Base-by-base conservation (phyloP, 257 asterid genomes). In the Solanum rostratum region DNA sequence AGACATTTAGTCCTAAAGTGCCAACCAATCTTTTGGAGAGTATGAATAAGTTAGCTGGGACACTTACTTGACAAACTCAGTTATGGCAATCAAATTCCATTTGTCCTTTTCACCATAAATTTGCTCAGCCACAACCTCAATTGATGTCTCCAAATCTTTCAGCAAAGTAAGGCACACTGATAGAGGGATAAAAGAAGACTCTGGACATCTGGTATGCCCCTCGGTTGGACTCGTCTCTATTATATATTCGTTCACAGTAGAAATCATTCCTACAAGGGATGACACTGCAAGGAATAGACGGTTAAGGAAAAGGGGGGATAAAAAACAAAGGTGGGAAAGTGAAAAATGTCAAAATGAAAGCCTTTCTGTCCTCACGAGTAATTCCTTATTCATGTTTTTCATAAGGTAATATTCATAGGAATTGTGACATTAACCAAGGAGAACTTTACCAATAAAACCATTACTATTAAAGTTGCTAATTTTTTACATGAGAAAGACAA, bases 41-140 rank as follows among this genome's bases (percentile, higher is more conserved):
- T 46, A 76, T 27, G 62, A 76, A 24, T 46, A 49, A 49, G 22
- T 73, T 46, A 49, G 24, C 15, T 49, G 62, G 62, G 62, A 52
- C 29, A 37, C 87, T 86, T 92, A 95, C 99, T 97, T 97, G 90
- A 86, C 87, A 68, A 91, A 93, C 88, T 97, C 99, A 57, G 93
- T 91, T 79, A 90, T 29, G 80, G 98, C 97, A 84, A 97, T 89
- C 88, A 93, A 90, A 88, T 91, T 92, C 99, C 99, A 97, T 91
- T 95, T 97, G 86, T 87, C 93, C 30, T 93, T 98, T 84, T 94
- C 98, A 22, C 99, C 99, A 76, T 87, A 92, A 46, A 87, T 85
- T 74, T 94, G 98, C 76, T 92, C 94, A 14, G 98, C 99, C 52
- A 87, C 95, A 89, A 97, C 99, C 91, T 97, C 98, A 84, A 97